phyloP scores from a whole-genome alignment of 2,329 filamentous ascomycete species.

The Colletotrichum neosansevieriae region DNA sequence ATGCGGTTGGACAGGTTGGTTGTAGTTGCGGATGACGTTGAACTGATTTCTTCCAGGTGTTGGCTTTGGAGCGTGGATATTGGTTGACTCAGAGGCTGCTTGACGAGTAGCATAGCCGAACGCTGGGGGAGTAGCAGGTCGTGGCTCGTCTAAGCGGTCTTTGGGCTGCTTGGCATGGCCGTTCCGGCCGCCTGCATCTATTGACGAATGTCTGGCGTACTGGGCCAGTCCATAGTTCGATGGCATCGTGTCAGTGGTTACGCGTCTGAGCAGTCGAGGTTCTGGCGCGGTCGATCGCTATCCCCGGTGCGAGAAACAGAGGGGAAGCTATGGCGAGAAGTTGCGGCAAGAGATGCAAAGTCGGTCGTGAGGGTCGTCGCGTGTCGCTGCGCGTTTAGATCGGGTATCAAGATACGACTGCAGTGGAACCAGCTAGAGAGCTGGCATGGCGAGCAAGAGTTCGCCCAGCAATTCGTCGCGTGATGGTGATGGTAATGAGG shows the following conservation, averaged over 20 bases:
- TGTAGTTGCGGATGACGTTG: constrained; percentile 44
- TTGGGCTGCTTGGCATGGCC: neutral
- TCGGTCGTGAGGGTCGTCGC: neutral
- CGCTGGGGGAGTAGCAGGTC: neutral
- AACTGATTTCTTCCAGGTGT: constrained; percentile 43
- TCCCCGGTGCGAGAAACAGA: too few species aligned
- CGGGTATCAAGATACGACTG: neutral
- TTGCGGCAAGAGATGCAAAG: neutral
- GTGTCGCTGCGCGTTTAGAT: neutral
- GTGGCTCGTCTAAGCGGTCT: constrained; percentile 17
- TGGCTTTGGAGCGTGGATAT: constrained; percentile 50
- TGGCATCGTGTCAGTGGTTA: constrained; percentile 32
- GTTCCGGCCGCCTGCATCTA: constrained; percentile 22
- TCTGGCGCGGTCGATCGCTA: too few species aligned
- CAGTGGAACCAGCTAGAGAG: neutral
- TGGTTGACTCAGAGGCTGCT: constrained; percentile 50
- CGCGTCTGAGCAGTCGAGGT: neutral
- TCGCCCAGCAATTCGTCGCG: constrained; percentile 2
- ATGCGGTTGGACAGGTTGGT: constrained; percentile 12
- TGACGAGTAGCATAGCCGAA: constrained; percentile 40
- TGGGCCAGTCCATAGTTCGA: constrained; percentile 38
- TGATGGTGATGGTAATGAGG: too few species aligned
- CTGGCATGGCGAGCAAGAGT: neutral
- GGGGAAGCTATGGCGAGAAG: neutral
- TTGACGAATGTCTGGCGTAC: constrained; percentile 37